Percentiles rank a stretch among this genome's conserved stretches.
Evolutionary conservation across 2,329 filamentous ascomycete genomes (phyloP).

Genomic region (Huntiella bhutanensis): DNA sequence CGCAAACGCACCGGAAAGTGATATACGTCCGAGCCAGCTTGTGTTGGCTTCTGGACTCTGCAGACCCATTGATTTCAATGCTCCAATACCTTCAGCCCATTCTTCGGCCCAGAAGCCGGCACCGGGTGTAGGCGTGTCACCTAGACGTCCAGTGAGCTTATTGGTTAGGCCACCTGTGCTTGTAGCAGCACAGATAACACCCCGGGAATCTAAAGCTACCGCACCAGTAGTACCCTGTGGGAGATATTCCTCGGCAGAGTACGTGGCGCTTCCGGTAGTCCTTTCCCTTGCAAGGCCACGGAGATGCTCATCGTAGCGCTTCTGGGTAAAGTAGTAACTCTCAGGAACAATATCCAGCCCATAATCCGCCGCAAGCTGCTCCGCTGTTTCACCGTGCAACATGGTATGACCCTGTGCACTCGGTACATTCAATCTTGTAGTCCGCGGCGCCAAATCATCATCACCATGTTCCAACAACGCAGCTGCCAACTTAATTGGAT

Average conservation of each 20-base stretch:
- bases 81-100: constrained; percentile 36
- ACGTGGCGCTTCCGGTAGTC: constrained; percentile 26
- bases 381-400: constrained; percentile 47
- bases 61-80: too few relatives aligned
- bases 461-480: constrained; percentile 53
- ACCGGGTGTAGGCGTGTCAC: constrained; percentile 68
- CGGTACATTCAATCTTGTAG: constrained; percentile 23
- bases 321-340: constrained; percentile 61
- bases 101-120: constrained; percentile 84
- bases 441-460: constrained; percentile 28
- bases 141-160: constrained; percentile 67
- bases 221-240: constrained; percentile 74
- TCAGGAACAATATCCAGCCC: constrained; percentile 51
- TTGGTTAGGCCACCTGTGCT: constrained; percentile 70
- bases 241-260: constrained; percentile 46
- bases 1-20: constrained; percentile 25
- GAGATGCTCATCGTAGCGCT: constrained; percentile 60
- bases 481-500: constrained; percentile 57
- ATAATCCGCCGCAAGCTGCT: constrained; percentile 47
- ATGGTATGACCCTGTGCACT: constrained; percentile 52
- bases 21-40: constrained; percentile 15
- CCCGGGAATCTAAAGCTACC: constrained; percentile 60
- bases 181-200: constrained; percentile 50
- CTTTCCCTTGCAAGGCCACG: constrained; percentile 35
- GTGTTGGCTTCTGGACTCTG: constrained; percentile 14